These are phyloP conservation scores for Candida berthetii DNA, from an alignment of 805 yeast genomes.

Conservation along the genomic window DNA sequence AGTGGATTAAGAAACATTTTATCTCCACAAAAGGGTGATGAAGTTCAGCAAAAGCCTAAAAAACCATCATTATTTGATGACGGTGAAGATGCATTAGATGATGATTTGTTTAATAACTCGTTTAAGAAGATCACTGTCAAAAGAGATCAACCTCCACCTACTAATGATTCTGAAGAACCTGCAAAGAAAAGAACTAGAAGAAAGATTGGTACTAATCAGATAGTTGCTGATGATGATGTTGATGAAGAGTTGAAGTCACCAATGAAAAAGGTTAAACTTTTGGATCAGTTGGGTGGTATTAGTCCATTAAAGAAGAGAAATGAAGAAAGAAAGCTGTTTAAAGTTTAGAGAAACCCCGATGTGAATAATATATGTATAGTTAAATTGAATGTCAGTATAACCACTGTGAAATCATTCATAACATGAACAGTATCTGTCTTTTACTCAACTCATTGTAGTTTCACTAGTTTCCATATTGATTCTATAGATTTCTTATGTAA, in stretches of 20 bases:
- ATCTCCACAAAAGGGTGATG: conserved; percentile 10
- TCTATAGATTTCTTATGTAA: no score
- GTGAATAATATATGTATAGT: no score
- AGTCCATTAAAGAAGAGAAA: conserved; percentile 22
- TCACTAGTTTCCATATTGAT: no score
- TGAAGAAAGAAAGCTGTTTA: conserved; percentile 17
- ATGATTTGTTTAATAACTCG: conserved; percentile 15
- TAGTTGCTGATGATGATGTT: conserved; percentile 11
- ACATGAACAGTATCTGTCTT: no score
- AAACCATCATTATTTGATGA: conserved; percentile 19
- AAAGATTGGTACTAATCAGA: conserved; percentile 11
- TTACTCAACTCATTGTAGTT: no score
- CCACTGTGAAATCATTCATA: no score
- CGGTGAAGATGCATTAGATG: conserved; percentile 21
- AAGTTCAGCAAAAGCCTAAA: not conserved
- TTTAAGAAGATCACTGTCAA: conserved; percentile 6
- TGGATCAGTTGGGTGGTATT: conserved; percentile 18
- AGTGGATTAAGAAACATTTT: conserved; percentile 18
- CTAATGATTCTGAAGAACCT: conserved; percentile 11
- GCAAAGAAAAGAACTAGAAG: conserved; percentile 14
- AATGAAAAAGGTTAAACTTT: conserved; percentile 16
- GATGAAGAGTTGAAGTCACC: conserved; percentile 13
- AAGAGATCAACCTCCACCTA: conserved; percentile 11
- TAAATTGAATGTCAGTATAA: no score
- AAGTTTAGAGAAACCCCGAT: conserved; percentile 9